A percentile compares a stretch with the other conserved stretches of the same genome.
Conservation (phyloP, 306 rosid genomes). For the Chamaecrista fasciculata region DNA sequence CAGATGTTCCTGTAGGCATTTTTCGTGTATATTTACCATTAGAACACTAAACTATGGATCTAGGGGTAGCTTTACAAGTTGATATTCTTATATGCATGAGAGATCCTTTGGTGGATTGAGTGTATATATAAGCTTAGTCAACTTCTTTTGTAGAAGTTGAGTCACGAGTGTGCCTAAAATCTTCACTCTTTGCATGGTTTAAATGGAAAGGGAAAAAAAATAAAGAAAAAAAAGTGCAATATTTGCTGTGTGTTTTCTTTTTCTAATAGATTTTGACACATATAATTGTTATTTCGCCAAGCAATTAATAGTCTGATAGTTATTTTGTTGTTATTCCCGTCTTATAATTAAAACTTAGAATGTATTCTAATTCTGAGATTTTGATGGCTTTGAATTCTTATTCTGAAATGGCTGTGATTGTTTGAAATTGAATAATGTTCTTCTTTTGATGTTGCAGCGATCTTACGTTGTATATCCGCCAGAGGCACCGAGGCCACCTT, state of each 20-base stretch:
- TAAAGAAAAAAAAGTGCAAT: too few relatives aligned
- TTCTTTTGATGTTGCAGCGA: constrained; percentile 39
- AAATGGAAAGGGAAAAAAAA: neutral
- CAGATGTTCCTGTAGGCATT: neutral
- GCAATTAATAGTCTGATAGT: too few relatives aligned
- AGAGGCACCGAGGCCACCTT: constrained; percentile 69
- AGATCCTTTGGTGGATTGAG: neutral
- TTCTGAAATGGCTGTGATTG: neutral
- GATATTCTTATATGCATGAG: neutral
- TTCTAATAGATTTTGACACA: too few relatives aligned
- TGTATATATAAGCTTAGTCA: neutral
- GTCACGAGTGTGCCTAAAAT: too few relatives aligned
- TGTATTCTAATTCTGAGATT: too few relatives aligned
- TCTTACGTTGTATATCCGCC: constrained; percentile 75
- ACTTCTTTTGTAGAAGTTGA: neutral
- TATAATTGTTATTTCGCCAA: too few relatives aligned
- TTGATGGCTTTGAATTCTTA: neutral
- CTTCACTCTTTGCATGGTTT: neutral
- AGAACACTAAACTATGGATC: neutral
- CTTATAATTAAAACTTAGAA: too few relatives aligned
- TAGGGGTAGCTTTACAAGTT: neutral
- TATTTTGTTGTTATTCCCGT: too few relatives aligned
- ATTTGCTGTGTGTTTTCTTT: too few relatives aligned
- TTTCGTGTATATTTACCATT: neutral
- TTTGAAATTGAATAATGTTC: neutral